Base-by-base conservation (phyloP, 805 yeast genomes). In the Metschnikowia sp. region DNA sequence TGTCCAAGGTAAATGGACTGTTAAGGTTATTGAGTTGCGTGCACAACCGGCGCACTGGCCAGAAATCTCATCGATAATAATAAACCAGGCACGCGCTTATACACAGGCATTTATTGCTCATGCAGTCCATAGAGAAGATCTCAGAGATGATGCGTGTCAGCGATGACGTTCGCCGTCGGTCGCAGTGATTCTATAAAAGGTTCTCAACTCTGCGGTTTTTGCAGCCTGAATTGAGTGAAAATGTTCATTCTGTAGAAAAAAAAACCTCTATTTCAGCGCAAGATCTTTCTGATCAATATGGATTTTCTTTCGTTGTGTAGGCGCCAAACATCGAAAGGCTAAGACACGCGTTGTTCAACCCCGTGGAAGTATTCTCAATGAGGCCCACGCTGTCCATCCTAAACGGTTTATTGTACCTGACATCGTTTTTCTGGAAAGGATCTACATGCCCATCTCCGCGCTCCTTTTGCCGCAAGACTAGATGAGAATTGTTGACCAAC, bases 311-410 rank as follows among this genome's bases (percentile, higher is more conserved):
- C 2, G 73, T 71, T 18, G 68, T 63, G 52, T 65, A 72, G 0
- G 76, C 74, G 45, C 70, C 76, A 40, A 73, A 69, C 31, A 70
- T 54, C 54, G 68, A 73, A 12, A 73, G 56, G 51, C 58, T 72
- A 19, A 74, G 66, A 10, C 76, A 73, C 45, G 76, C 77, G 22
- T 70, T 75, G 13, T 58, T 73, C 36, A 72, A 58, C 39, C 70
- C 73, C 8, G 51, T 64, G 29, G 63, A 55, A 3, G 71, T 61
- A 45, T 68, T 69, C 50, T 72, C 75, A 35, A 72, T 57, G 3
- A 72, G 59, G 46, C 68, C 69, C 50, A 61, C 67, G 44, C 76
- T 72, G 34, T 64, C 62, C 34, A 72, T 53, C 29, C 60, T 55
- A 50, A 69, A 69, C 29, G 57, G 48, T 32, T 46, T 47, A 31